Evolutionary conservation across 257 asterid genomes (phyloP).

Genomic region (Cruciata laevipes): DNA sequence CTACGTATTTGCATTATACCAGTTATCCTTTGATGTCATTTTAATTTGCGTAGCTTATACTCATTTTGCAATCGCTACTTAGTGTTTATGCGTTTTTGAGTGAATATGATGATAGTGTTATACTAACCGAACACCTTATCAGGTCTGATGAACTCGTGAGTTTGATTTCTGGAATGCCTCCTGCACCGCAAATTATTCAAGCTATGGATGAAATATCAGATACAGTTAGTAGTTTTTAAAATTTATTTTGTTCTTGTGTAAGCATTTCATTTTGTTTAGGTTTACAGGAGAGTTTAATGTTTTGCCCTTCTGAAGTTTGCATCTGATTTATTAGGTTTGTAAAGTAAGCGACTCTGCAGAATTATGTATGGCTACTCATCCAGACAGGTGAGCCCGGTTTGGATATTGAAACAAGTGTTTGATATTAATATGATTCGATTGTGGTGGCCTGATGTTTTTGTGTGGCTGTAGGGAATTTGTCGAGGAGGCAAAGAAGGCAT

Average conservation of each 20-base stretch:
- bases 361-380: constrained; percentile 92
- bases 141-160: constrained; percentile 87
- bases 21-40: not conserved
- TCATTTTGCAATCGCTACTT: not conserved
- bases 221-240: constrained; percentile 36
- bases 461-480: constrained; percentile 51
- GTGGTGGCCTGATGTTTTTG: not conserved
- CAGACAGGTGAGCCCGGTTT: constrained; percentile 55
- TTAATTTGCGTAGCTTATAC: not conserved
- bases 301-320: constrained; percentile 1
- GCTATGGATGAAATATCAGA: constrained; percentile 94
- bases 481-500: constrained; percentile 83
- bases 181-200: constrained; percentile 63
- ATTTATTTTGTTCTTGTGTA: not conserved
- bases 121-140: not conserved
- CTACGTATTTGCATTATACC: not conserved
- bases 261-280: not conserved
- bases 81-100: constrained; percentile 1
- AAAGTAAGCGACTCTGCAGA: constrained; percentile 91
- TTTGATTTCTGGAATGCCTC: constrained; percentile 67
- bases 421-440: not conserved
- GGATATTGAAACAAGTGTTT: not conserved
- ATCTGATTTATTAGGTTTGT: constrained; percentile 59
- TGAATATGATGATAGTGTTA: not conserved
- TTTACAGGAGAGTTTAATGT: not conserved